Base-by-base conservation (phyloP, 306 rosid species). In the Quercus ilex region DNA sequence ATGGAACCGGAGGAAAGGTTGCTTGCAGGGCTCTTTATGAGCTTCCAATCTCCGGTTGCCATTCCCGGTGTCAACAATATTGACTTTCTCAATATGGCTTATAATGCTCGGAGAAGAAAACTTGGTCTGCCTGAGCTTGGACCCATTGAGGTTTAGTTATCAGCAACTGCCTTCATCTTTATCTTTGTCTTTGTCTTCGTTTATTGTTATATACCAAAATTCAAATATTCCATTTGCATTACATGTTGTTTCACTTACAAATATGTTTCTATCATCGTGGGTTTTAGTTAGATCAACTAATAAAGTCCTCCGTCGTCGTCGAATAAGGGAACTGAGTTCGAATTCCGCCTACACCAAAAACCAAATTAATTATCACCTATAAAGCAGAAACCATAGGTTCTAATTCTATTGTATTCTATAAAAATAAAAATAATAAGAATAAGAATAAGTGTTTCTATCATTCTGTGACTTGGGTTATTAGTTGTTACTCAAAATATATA, bases 31-130 rank as follows among this genome's bases (percentile, higher is more conserved):
- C 91, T 95, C 76, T 95, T 95, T 78, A 95, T 95, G 99, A 92
- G 98, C 83, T 95, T 95, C 78, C 99, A 95, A 78, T 84, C 97
- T 28, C 99, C 99, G 5, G 82, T 95, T 67, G 98, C 85, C 74
- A 92, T 95, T 28, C 99, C 98, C 0, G 99, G 99, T 63, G 99
- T 95, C 73, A 89, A 93, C 57, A 95, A 91, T 81, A 87, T 91
- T 38, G 89, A 92, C 75, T 95, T 95, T 86, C 90, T 95, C 15
- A 82, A 81, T 31, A 95, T 95, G 99, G 99, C 98, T 52, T 92
- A 95, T 82, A 95, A 95, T 85, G 96, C 99, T 15, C 87, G 91
- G 25, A 86, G 95, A 53, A 85, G 88, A 38, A 92, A 95, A 76
- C 89, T 91, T 69, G 98, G 95, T 31, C 83, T 85, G 18, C 91